Evolutionary conservation across 306 rosid genomes (phyloP), one percentile per base, ranked within the genome.

Genomic region (Trifolium dubium): DNA sequence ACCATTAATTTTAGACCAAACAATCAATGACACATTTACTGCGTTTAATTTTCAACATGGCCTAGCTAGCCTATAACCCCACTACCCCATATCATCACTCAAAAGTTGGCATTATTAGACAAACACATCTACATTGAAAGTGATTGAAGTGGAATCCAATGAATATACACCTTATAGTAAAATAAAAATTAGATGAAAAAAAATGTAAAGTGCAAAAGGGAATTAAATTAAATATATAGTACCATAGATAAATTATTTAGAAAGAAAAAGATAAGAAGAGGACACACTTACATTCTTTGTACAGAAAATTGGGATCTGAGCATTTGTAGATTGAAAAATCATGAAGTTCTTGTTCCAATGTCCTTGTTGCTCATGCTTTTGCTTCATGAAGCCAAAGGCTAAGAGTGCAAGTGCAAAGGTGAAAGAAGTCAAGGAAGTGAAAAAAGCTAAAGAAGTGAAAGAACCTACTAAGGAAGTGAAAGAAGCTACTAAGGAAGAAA

Each of bases 131-230:
- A 50, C 19, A 15, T 66, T 87, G 97, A 85, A n/a, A 75, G 88
- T 67, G 94, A 88, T 73, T 69, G 79, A 54, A 81, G 35, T 69
- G 92, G 96, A 78, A 86, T 86, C 92, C 92, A 79, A 84, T 39
- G 85, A 68, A 32, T 29, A 35, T 13, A 18, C 15, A 46, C 23
- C 46, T 17, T 28, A 40, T 28, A 40, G n/a, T 44, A 23, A 13
- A 58, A 43, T 7, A 32, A 56, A 15, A 65, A 53, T 19, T 2
- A 41, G 2, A 4, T 65, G 13, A 1, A 30, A 9, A 37, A 37
- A 37, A 40, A 29, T 49, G 40, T 12, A 19, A 13, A 39, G 31
- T 6, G 37, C 5, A 51, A 75, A 28, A 37, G 53, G 4, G 56
- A 78, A 74, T 64, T 64, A 34, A 71, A 55, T 44, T 44, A 43